Evolutionary conservation across 2,329 filamentous ascomycete genomes (phyloP), one percentile per base, ranked within the genome.

Genomic region (Aquanectria penicillioides): DNA sequence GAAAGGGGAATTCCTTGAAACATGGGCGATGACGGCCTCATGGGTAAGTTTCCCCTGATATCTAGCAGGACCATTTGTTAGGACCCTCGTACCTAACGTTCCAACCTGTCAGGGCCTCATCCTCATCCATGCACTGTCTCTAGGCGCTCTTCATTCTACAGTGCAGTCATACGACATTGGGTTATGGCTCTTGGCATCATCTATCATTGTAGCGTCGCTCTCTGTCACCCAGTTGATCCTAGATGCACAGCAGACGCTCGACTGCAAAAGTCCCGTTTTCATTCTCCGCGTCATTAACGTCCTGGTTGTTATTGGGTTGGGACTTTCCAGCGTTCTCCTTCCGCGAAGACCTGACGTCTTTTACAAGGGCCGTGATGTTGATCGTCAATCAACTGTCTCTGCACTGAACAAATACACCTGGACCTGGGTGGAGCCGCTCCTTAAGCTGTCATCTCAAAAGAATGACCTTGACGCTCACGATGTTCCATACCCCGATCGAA

Each of bases 271-370:
- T 66, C 71, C 84, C 23, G 71, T 75, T 2, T 74, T 88, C 12
- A 80, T 72, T 38, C 69, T 78, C 22, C 75, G 86, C 28, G 70
- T 80, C 1, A 73, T 76, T 3, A 84, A 87, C 55, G 69, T 86
- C 17, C 73, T 71, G 8, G 70, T 78, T 10, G 72, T 78, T 12
- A 25, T 86, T n/a, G 68, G 74, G n/a, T 74, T 86, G 15, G 74
- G 77, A 12, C 62, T 84, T 38, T 74, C 79, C 13, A 83, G 82
- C 62, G 61, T 89, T 11, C 80, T 82, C 1, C 77, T 93, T 12
- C 89, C 89, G 4, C 83, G 91, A 37, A 82, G 91, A 10, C 91
- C 91, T 4, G 80, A 88, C 50, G 86, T 93, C 15, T 91, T 81
- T 68, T 78, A 82, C 67, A 62, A 87, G 33, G 86, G 80, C 22